Base-by-base conservation (phyloP, 176 grass and related monocot species). In the Tillandsia fasciculata region DNA sequence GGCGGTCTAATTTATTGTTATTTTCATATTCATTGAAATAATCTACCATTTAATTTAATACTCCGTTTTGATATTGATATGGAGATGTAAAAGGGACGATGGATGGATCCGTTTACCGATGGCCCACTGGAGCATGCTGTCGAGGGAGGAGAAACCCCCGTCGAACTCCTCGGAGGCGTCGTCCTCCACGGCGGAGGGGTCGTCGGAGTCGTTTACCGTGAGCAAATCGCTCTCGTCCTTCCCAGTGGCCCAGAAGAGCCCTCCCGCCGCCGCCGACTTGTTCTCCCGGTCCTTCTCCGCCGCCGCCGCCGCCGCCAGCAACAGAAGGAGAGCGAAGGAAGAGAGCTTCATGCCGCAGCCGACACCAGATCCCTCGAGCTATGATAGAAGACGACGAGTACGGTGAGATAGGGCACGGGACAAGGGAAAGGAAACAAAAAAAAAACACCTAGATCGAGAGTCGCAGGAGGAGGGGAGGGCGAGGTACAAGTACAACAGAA, bases 51-150 rank as follows among this genome's bases (percentile, higher is more conserved):
- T 17, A 17, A 17, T 56, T 17, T 17, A 17, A 17, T 56, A 4
- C 14, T 56, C n/a, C n/a, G 53, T 12, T 3, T 57, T 17, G n/a
- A 57, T 61, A 9, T 15, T n/a, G 11, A 57, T 57, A 18, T 5
- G 3, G 7, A 26, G 0, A 66, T 8, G 14, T 53, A 26, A 74
- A 26, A 12, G 0, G 2, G 57, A 17, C 54, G 78, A 73, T 51
- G 24, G 10, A 50, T 27, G 64, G 24, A 64, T 78, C 17, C 24
- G 12, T 1, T 1, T 84, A 97, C 89, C 94, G 76, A 97, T 92
- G 53, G 89, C 89, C 94, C 94, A 97, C 76, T 92, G 86, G 48
- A 97, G 77, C 86, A 97, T 97, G 78, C 86, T 86, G 69, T 97
- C 94, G 54, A 97, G 75, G 72, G 89, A 90, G 74, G 81, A 85